These are phyloP conservation scores for Cutaneotrichosporon cavernicola DNA, from an alignment of 1,284 basidiomycete genomes.

Conservation along the genomic window DNA sequence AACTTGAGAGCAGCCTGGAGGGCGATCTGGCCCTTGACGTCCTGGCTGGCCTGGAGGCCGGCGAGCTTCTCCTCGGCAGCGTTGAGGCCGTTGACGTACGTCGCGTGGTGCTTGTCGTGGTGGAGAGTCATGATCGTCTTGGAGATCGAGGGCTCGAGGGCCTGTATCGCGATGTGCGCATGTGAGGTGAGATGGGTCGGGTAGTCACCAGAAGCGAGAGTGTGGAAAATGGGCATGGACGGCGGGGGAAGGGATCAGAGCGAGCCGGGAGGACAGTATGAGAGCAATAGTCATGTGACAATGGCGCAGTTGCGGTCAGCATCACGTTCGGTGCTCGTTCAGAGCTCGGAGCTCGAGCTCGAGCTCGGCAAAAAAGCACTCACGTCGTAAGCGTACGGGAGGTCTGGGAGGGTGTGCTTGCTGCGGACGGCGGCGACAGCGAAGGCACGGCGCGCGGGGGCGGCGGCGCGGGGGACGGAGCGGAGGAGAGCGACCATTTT, in stretches of 20 bases:
- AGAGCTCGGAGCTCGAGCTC: background rate
- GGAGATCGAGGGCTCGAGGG: slow-evolving; percentile 60
- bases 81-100: slow-evolving; percentile 87
- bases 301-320: slow-evolving; percentile 1
- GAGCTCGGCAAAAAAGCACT: slow-evolving; percentile 37
- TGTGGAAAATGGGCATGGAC: too few relatives aligned
- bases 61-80: slow-evolving; percentile 82
- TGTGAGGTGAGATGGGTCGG: too few relatives aligned
- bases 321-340: background rate
- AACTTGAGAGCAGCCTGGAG: slow-evolving; percentile 85
- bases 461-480: slow-evolving; percentile 22
- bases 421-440: slow-evolving; percentile 50
- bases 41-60: slow-evolving; percentile 58
- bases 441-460: slow-evolving; percentile 18
- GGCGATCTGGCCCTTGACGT: slow-evolving; percentile 74
- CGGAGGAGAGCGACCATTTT: slow-evolving; percentile 24
- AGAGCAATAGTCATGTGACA: background rate
- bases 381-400: slow-evolving; percentile 89
- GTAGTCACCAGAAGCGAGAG: background rate
- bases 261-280: background rate
- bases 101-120: slow-evolving; percentile 93
- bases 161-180: slow-evolving; percentile 34
- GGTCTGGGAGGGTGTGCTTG: slow-evolving; percentile 65
- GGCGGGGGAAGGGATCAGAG: background rate
- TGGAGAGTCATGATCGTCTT: slow-evolving; percentile 87